Evolutionary conservation across 2,329 filamentous ascomycete species (phyloP).

Genomic region (Scedosporium boydii): DNA sequence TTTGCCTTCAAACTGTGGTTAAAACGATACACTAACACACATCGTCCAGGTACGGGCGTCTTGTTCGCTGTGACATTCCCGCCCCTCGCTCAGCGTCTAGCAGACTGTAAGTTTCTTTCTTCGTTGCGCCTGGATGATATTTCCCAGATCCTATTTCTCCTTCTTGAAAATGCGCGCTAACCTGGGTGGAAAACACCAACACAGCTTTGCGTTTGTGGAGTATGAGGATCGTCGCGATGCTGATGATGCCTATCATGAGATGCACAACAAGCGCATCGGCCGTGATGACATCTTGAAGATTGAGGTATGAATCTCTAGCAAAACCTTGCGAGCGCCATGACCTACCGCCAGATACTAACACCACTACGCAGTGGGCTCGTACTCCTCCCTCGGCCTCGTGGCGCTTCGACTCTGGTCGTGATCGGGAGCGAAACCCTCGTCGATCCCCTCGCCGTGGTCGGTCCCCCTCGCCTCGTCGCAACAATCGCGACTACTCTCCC

Average conservation of each 20-base stretch:
- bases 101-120: slow-evolving; percentile 66
- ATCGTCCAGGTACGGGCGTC: slow-evolving; percentile 73
- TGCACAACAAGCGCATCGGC: slow-evolving; percentile 98
- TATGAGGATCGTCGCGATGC: slow-evolving; percentile 98
- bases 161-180: neutral
- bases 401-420: slow-evolving; percentile 90
- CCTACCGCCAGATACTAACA: neutral
- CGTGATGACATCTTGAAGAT: slow-evolving; percentile 96
- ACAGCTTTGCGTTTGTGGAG: slow-evolving; percentile 95
- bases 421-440: slow-evolving; percentile 52
- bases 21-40: neutral
- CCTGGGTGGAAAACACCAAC: neutral
- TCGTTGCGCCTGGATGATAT: no score
- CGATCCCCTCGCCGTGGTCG: slow-evolving; percentile 59
- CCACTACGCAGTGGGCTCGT: slow-evolving; percentile 70
- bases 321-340: neutral
- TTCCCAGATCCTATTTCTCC: neutral
- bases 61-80: slow-evolving; percentile 97
- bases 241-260: slow-evolving; percentile 98
- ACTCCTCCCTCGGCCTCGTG: slow-evolving; percentile 96
- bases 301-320: slow-evolving; percentile 51
- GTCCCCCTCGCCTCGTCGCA: slow-evolving; percentile 69
- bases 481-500: slow-evolving; percentile 72
- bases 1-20: neutral
- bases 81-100: slow-evolving; percentile 88